These are phyloP conservation scores for Coemansia asiatica DNA, from an alignment of 192 early-diverging fungal species.

Conservation along the genomic window DNA sequence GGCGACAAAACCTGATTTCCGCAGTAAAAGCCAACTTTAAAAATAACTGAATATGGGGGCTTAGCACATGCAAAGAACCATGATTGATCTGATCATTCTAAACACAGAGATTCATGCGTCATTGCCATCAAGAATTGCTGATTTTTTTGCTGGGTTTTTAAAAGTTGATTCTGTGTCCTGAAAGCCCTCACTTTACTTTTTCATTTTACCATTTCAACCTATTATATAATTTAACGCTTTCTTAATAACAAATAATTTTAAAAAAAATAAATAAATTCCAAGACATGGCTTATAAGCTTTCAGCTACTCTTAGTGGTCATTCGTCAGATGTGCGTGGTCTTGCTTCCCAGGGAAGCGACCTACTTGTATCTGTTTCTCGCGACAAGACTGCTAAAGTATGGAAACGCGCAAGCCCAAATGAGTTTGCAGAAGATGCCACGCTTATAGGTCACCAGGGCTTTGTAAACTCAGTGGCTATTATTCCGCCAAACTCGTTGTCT, in stretches of 20 bases:
- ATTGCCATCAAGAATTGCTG: too few relatives aligned
- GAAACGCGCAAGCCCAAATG: constrained; percentile 58
- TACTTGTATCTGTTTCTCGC: constrained; percentile 70
- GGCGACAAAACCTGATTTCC: neutral
- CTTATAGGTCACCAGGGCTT: constrained; percentile 72
- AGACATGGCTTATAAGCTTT: constrained; percentile 53
- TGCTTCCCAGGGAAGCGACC: constrained; percentile 55
- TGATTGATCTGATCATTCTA: neutral
- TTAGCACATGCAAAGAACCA: neutral
- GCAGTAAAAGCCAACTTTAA: neutral
- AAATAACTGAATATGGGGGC: neutral
- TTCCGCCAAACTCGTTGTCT: constrained; percentile 59
- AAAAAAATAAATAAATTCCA: neutral
- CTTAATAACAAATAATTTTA: neutral
- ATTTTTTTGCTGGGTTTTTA: too few relatives aligned
- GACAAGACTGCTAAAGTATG: constrained; percentile 76
- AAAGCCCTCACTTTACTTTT: too few relatives aligned
- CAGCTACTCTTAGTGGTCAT: constrained; percentile 58
- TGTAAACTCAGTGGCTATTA: constrained; percentile 72
- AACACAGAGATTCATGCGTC: too few relatives aligned
- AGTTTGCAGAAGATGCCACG: constrained; percentile 56
- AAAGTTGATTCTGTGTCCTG: too few relatives aligned
- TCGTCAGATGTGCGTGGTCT: constrained; percentile 68
- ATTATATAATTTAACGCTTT: too few relatives aligned
- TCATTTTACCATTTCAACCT: too few relatives aligned